Base-by-base conservation (phyloP, 208 protist genomes). In the Trichomonas vaginalis region DNA sequence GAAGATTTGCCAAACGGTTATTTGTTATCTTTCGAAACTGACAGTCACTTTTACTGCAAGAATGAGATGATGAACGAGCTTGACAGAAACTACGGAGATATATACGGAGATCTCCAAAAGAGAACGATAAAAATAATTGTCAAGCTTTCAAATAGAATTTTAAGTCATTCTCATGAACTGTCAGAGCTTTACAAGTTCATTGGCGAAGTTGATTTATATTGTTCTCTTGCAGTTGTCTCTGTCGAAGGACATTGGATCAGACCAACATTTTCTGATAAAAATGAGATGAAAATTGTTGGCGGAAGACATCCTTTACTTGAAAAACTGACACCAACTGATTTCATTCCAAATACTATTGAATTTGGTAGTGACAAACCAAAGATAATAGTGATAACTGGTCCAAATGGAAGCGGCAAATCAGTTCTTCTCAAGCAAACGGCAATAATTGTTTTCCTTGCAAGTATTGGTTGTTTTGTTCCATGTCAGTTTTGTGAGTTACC, bases 381-480 rank as follows among this genome's bases (percentile, higher is more conserved):
- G 51, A 92, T 92, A 17, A 42, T 48, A 47, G 61, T 95, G 9
- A 42, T 95, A 32, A 95, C 92, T 47, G 92, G 92, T 35, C 46
- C 92, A 37, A 95, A 95, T 95, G 37, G 27, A 45, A 46, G n/a
- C 17, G 92, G 92, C 4, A 95, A 95, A 47, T 95, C 92, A 37
- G 35, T 95, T 48, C 61, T 46, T 46, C 35, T 95, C 8, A 95
- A 95, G 27, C 92, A 95, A 79, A 47, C 61, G 37, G 92, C 40
- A 35, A 37, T 95, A 4, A 95, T 95, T 47, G 8, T 79, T n/a
- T 95, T n/a, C 37, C 9, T 95, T 3, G 47, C 92, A 46, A 23
- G 46, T 80, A 70, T 95, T 95, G 92, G 92, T 17, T 61, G 47
- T 27, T 95, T 95, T 70, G 92, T 95, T 45, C 92, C 92, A 21